Evolutionary conservation across 2,329 filamentous ascomycete species (phyloP).

Genomic region (Rhinocladiella similis): DNA sequence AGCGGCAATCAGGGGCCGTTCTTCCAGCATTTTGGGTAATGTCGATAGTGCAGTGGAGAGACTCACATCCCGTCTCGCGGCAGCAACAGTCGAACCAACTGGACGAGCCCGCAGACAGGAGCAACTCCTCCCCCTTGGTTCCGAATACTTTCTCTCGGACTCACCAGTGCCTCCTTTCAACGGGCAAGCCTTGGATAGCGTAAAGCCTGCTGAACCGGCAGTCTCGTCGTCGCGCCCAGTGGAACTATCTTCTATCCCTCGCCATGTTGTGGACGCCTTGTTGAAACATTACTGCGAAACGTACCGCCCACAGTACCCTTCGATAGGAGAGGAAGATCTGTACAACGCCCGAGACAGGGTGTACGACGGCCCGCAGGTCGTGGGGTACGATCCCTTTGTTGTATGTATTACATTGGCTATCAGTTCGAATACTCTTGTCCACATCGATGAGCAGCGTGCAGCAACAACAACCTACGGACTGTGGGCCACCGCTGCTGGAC

Average conservation of each 20-base stretch:
- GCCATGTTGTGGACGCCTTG: conserved; percentile 14
- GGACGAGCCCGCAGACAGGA: conserved; percentile 4
- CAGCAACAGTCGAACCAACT: neutral
- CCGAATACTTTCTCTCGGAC: conserved; percentile 1
- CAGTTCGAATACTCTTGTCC: conserved; percentile 14
- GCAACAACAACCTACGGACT: conserved; percentile 9
- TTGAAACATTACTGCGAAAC: conserved; percentile 20
- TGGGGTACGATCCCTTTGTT: conserved; percentile 9
- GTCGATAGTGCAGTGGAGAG: neutral
- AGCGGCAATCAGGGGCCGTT: neutral
- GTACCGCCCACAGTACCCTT: conserved; percentile 13
- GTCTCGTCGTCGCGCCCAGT: neutral
- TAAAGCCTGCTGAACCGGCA: no score
- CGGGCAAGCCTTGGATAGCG: neutral
- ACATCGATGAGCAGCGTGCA: conserved; percentile 15
- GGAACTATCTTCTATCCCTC: conserved; percentile 13
- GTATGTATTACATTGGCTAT: conserved; percentile 17
- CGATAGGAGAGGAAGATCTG: conserved; percentile 12
- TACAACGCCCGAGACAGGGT: conserved; percentile 10
- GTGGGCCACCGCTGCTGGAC: conserved; percentile 11
- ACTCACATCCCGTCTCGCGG: neutral
- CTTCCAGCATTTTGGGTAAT: neutral
- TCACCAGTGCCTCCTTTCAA: neutral
- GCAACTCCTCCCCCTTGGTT: conserved; percentile 8
- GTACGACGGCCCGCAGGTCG: conserved; percentile 3